A percentile compares a stretch with the other conserved stretches of the same genome.
Evolutionary conservation across 352 stramenopile species (phyloP).

Genomic region (Phytophthora citrophthora): DNA sequence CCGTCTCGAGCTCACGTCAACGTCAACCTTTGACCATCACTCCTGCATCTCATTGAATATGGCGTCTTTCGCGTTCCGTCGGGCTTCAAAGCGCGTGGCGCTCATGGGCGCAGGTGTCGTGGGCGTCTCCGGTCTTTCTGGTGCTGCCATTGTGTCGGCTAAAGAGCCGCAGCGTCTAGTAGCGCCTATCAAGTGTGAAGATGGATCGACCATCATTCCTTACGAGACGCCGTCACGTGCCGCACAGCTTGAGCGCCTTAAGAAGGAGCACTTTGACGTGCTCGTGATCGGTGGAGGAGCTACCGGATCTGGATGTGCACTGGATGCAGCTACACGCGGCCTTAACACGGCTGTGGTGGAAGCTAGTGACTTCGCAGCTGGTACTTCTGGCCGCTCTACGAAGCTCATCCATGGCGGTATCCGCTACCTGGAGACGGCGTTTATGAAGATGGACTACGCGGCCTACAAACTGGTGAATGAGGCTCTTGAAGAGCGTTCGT

Average conservation of each 20-base stretch:
- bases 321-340: constrained; percentile 92
- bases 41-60: constrained; percentile 29
- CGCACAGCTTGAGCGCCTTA: constrained; percentile 79
- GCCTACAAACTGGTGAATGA: constrained; percentile 93
- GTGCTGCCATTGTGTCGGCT: constrained; percentile 67
- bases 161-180: constrained; percentile 78
- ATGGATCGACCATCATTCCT: constrained; percentile 83
- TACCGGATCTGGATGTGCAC: constrained; percentile 91
- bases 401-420: constrained; percentile 97
- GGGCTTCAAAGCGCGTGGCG: constrained; percentile 56
- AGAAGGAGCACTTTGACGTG: constrained; percentile 93
- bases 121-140: constrained; percentile 60
- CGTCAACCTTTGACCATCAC: constrained; percentile 18
- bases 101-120: constrained; percentile 57
- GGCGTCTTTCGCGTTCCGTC: constrained; percentile 68
- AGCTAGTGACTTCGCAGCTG: constrained; percentile 91
- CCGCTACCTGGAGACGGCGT: constrained; percentile 95
- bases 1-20: constrained; percentile 17
- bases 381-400: constrained; percentile 93
- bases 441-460: constrained; percentile 92
- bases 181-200: constrained; percentile 81
- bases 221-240: constrained; percentile 81
- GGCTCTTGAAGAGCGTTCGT: constrained; percentile 92
- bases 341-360: constrained; percentile 95
- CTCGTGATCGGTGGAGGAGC: constrained; percentile 94